Base-by-base conservation (phyloP, 257 asterid species). In the Oldenlandia corymbosa region DNA sequence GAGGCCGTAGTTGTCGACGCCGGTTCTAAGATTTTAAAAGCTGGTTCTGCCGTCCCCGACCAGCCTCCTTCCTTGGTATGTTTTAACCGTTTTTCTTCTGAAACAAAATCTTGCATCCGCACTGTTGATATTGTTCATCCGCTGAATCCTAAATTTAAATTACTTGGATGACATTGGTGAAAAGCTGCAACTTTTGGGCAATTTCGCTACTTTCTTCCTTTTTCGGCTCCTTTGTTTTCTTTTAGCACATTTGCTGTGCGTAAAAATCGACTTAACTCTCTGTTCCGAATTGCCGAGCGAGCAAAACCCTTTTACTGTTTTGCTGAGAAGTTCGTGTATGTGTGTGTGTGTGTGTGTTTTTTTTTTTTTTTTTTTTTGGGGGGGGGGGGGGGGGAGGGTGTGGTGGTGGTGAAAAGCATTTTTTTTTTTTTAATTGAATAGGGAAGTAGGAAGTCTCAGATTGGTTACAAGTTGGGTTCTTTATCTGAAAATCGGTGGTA, bases 1-100 rank as follows among this genome's bases (percentile, higher is more conserved):
- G 97, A 92, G 81, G 94, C 99, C 16, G 95, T 85, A 71, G 99
- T 92, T 56, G 83, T 92, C 32, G 99, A 92, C 70, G 88, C 85
- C 36, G 99, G 99, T 48, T 69, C 88, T 48, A 84, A 87, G 71
- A 73, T 89, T 59, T 91, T 92, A 65, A 92, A 92, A 77, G 90
- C 96, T 62, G 99, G 99, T 36, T 92, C 87, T 28, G 88, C 97
- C 50, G 83, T 82, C 58, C 99, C 99, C 13, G 99, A 92, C 73
- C 96, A 89, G 70, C 88, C 97, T 60, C 99, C 99, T 66, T 75
- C 99, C n/a, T 75, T 85, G 91, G 95, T 89, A 76, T 49, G 58
- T 18, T 31, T 6, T 16, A n/a, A 21, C 24, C 68, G 53, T 60
- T 46, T 24, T 53, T 16, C 11, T 51, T 16, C n/a, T n/a, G n/a